A percentile compares a stretch with the other conserved stretches of the same genome.
phyloP scores from a whole-genome alignment of 306 rosid genomes.

The Malus sieversii region DNA sequence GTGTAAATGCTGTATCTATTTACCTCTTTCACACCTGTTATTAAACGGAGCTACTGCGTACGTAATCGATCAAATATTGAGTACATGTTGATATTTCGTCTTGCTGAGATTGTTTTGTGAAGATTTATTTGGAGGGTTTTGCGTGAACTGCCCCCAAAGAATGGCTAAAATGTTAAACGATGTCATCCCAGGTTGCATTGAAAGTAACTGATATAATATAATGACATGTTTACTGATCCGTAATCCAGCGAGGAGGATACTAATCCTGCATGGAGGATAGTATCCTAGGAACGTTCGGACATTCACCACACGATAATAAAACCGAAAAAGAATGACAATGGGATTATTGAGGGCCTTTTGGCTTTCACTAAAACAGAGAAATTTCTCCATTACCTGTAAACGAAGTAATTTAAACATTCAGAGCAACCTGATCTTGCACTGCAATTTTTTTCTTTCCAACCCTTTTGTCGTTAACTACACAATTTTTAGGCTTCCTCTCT shows the following conservation, averaged over 20 bases:
- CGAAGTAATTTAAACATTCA: conserved; percentile 14
- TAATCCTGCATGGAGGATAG: no score
- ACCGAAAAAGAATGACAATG: background rate
- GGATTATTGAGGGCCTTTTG: background rate
- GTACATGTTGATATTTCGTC: background rate
- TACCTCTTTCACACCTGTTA: background rate
- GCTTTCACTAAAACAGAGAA: background rate
- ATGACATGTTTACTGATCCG: no score
- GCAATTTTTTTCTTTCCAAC: conserved; percentile 32
- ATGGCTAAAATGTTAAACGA: no score
- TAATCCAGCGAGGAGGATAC: no score
- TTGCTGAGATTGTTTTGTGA: no score
- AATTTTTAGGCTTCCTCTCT: conserved; percentile 27
- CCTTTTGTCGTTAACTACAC: conserved; percentile 5
- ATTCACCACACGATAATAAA: background rate
- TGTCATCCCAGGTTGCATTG: no score
- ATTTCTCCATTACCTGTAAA: background rate
- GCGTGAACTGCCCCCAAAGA: no score
- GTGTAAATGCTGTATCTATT: no score
- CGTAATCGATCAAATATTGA: background rate
- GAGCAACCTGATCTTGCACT: conserved; percentile 32
- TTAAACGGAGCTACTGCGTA: background rate
- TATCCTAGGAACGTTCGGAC: background rate
- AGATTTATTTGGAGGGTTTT: no score
- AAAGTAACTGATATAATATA: no score